Percentiles rank a stretch among this genome's conserved stretches.
These are phyloP conservation scores for Ceraceosorus guamensis DNA, from an alignment of 1,284 basidiomycete species.

Conservation along the genomic window DNA sequence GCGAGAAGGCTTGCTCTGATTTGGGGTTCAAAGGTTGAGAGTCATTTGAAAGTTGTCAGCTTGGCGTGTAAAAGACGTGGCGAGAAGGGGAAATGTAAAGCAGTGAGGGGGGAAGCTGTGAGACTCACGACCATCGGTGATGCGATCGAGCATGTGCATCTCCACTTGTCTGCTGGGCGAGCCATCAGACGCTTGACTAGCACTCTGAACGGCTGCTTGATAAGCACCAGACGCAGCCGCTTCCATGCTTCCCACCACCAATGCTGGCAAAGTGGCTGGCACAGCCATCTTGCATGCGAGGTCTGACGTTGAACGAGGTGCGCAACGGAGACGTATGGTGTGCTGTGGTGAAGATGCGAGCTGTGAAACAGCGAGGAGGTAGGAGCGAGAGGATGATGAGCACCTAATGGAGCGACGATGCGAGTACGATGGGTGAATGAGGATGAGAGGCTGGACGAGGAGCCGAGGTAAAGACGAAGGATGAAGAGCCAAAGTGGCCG, in stretches of 20 bases:
- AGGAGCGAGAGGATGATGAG: no score
- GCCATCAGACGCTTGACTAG: constrained; percentile 10
- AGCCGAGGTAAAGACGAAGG: no score
- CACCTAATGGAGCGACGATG: no score
- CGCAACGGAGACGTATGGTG: no score
- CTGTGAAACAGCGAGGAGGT: no score
- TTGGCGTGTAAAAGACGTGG: background rate
- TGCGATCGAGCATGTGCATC: constrained; percentile 46
- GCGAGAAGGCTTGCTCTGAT: constrained; percentile 1
- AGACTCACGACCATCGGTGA: constrained; percentile 31
- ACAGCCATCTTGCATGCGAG: no score
- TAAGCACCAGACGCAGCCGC: constrained; percentile 36
- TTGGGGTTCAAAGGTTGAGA: background rate
- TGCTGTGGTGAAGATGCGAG: no score
- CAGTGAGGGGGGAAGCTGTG: background rate
- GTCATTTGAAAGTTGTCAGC: background rate
- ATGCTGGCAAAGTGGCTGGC: constrained; percentile 11
- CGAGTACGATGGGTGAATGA: no score
- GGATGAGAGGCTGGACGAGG: no score
- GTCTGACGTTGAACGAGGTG: no score
- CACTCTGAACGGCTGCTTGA: constrained; percentile 29
- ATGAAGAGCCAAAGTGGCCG: no score
- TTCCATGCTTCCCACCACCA: constrained; percentile 41
- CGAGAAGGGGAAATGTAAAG: background rate
- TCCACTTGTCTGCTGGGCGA: constrained; percentile 20